These are phyloP conservation scores for Silene latifolia DNA, from an alignment of 148 eudicot species.

Conservation along the genomic window DNA sequence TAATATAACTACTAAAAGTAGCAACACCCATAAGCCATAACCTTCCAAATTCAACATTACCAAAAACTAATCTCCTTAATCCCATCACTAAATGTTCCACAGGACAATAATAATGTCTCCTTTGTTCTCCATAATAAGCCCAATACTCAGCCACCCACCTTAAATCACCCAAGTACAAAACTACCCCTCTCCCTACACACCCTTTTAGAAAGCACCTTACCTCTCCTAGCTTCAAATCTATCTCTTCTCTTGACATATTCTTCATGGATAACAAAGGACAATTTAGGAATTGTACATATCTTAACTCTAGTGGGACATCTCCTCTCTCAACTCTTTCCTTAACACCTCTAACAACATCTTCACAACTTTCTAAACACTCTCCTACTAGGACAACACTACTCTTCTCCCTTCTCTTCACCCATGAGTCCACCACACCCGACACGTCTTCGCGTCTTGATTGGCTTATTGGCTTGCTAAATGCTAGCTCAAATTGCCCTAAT, in stretches of 20 bases:
- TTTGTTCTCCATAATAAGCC: conserved; percentile 55
- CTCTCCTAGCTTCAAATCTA: conserved; percentile 58
- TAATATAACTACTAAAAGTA: conserved; percentile 55
- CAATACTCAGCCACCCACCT: conserved; percentile 82
- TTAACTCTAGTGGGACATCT: conserved; percentile 54
- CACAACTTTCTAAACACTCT: conserved; percentile 48
- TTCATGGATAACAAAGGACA: conserved; percentile 47
- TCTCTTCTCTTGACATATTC: conserved; percentile 55
- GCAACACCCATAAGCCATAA: conserved; percentile 72
- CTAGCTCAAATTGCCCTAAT: conserved; percentile 22
- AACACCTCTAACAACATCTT: conserved; percentile 48
- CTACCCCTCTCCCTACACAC: conserved; percentile 60
- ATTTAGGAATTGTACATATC: conserved; percentile 54
- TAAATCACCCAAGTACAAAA: conserved; percentile 79
- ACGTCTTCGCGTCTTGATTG: conserved; percentile 42
- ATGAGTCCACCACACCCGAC: conserved; percentile 40
- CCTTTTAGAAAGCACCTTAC: conserved; percentile 51
- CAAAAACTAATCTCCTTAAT: conserved; percentile 44
- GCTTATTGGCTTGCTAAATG: conserved; percentile 17
- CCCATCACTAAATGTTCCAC: conserved; percentile 66
- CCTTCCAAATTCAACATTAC: conserved; percentile 39
- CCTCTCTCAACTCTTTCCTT: conserved; percentile 57
- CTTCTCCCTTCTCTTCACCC: conserved; percentile 48
- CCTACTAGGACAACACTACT: conserved; percentile 54
- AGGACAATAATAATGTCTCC: conserved; percentile 47